These are phyloP conservation scores for Paxillus rubicundulus DNA, from an alignment of 768 basidiomycete species.

Conservation along the genomic window DNA sequence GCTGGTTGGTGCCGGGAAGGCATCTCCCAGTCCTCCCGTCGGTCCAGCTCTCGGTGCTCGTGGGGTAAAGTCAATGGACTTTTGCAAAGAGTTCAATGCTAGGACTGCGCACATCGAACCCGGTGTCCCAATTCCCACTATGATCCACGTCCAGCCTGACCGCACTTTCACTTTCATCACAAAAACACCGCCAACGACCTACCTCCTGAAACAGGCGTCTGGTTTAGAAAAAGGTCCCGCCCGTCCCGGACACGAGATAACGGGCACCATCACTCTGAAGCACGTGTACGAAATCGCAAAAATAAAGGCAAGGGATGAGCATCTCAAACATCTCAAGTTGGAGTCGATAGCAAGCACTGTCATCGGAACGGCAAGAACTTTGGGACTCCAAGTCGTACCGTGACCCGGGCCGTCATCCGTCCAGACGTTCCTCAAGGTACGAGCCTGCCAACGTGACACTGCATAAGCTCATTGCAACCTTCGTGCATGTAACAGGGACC, in stretches of 20 bases:
- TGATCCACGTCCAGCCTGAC: constrained; percentile 92
- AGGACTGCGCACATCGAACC: constrained; percentile 84
- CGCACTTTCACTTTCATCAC: constrained; percentile 91
- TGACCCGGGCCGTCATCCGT: constrained; percentile 40
- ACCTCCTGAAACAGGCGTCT: constrained; percentile 88
- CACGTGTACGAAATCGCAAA: constrained; percentile 99
- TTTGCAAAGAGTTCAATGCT: constrained; percentile 99
- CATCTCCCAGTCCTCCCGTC: constrained; percentile 92
- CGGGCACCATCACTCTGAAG: constrained; percentile 87
- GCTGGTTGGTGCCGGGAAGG: constrained; percentile 89
- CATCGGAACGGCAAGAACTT: constrained; percentile 81
- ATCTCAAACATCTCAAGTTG: constrained; percentile 80
- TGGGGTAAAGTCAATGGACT: constrained; percentile 99
- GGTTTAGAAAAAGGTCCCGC: constrained; percentile 89
- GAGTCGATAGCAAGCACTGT: constrained; percentile 88
- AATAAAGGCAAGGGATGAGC: constrained; percentile 90
- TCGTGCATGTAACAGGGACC: constrained; percentile 4
- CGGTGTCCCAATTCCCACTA: constrained; percentile 86
- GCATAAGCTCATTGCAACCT: constrained; percentile 19
- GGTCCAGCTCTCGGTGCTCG: constrained; percentile 97
- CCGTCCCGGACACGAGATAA: constrained; percentile 72
- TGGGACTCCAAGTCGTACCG: constrained; percentile 89
- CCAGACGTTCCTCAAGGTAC: constrained; percentile 22
- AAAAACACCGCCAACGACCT: constrained; percentile 86
- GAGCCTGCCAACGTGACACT: constrained; percentile 18